Evolutionary conservation across 75 land plant species (phyloP).

Genomic region (Chamaecyparis obtusa): DNA sequence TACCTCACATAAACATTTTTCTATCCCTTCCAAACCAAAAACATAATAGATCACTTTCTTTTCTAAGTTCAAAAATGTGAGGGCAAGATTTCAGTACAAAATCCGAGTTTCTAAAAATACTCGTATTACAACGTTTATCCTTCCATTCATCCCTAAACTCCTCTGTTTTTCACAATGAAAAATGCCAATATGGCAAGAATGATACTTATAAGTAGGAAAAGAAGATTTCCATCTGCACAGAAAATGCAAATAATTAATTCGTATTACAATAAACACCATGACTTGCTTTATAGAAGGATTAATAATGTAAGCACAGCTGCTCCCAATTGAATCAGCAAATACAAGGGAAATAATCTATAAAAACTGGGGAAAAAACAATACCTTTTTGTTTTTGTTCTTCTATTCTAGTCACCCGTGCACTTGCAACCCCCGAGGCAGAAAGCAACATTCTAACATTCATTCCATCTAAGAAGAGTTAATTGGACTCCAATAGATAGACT

Average conservation of each 20-base stretch:
- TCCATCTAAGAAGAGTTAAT: background rate
- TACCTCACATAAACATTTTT: background rate
- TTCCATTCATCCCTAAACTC: conserved; percentile 1
- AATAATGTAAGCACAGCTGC: too few relatives aligned
- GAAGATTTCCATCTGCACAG: conserved; percentile 14
- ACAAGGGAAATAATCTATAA: background rate
- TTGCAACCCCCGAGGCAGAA: conserved; percentile 80
- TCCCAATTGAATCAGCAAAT: background rate
- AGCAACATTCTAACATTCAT: conserved; percentile 52
- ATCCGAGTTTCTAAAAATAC: background rate
- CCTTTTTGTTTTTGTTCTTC: conserved; percentile 41
- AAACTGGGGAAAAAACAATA: conserved; percentile 11
- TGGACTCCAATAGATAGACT: background rate
- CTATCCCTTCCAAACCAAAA: background rate
- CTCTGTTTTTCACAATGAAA: background rate
- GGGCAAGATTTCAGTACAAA: background rate
- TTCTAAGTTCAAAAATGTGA: background rate
- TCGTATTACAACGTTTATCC: background rate
- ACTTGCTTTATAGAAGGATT: background rate
- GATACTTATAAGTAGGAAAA: conserved; percentile 7
- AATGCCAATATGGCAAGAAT: conserved; percentile 18
- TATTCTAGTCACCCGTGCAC: conserved; percentile 71
- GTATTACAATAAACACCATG: background rate
- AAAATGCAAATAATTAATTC: background rate
- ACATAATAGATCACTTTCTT: background rate